These are phyloP conservation scores for Furcasterigmium furcatum DNA, from an alignment of 2,329 filamentous ascomycete genomes.

Conservation along the genomic window DNA sequence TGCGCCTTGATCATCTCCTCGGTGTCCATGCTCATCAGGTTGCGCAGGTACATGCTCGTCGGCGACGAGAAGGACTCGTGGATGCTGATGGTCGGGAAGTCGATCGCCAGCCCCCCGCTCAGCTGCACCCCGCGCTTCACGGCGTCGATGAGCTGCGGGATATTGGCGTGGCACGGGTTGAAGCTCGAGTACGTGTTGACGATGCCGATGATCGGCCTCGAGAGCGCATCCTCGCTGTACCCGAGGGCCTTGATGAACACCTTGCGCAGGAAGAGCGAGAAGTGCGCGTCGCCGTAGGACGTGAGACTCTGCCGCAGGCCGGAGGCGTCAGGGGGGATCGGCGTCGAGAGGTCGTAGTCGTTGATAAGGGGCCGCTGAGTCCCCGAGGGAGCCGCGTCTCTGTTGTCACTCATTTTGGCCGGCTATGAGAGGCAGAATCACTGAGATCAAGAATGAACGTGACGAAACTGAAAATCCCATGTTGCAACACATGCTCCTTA, in stretches of 20 bases:
- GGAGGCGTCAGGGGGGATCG: slow-evolving; percentile 41
- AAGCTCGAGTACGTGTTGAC: slow-evolving; percentile 71
- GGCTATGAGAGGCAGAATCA: too few relatives aligned
- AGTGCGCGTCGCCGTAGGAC: slow-evolving; percentile 71
- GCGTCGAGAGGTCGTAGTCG: slow-evolving; percentile 60
- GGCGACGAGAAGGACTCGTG: slow-evolving; percentile 68
- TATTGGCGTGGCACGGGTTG: slow-evolving; percentile 73
- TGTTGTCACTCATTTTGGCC: too few relatives aligned
- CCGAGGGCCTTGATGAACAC: slow-evolving; percentile 76
- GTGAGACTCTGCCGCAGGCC: slow-evolving; percentile 64
- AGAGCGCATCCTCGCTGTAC: slow-evolving; percentile 69
- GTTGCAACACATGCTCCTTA: too few relatives aligned
- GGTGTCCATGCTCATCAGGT: slow-evolving; percentile 77
- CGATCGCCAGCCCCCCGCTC: slow-evolving; percentile 63
- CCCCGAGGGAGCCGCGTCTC: too few relatives aligned
- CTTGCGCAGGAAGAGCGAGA: slow-evolving; percentile 71
- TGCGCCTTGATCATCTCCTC: slow-evolving; percentile 75
- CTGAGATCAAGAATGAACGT: too few relatives aligned
- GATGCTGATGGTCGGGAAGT: slow-evolving; percentile 72
- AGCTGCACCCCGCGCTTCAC: slow-evolving; percentile 66
- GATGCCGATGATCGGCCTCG: slow-evolving; percentile 69
- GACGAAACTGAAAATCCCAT: too few relatives aligned
- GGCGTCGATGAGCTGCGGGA: slow-evolving; percentile 69
- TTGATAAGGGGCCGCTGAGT: not conserved
- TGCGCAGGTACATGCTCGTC: slow-evolving; percentile 72